Base-by-base conservation (phyloP, 768 basidiomycete species). In the Mycena polygramma region DNA sequence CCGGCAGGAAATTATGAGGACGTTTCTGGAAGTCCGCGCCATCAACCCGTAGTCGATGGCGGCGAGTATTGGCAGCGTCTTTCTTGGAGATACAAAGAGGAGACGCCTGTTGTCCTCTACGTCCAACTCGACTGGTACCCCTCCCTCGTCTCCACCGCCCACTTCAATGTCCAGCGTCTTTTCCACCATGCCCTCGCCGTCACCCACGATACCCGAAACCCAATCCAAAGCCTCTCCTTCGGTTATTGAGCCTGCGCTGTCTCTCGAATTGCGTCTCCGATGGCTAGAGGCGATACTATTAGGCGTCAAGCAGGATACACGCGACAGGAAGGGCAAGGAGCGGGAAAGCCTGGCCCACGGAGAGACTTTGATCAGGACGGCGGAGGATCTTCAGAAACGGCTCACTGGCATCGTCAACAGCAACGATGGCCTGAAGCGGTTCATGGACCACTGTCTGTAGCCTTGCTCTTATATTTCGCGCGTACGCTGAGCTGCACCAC, bases 261-360 rank as follows among this genome's bases (percentile, higher is more conserved):
- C 94, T 4, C 81, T 96, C 14, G 91, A 95, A 74, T 82, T 96
- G 24, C 87, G 94, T 1, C 77, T 95, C 43, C 84, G 92, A 65
- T 94, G 93, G 92, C 83, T 96, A 2, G 94, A 95, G 77, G 92
- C 93, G 20, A 82, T 96, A 59, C 81, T 95, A 4, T 78, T 90
- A 48, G 94, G 94, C 48, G 85, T 91, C 24, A 87, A 86, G 58
- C 86, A 85, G 55, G 84, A 87, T 49, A 63, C 77, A 63, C 60
- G 65, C 67, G 79, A 79, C 54, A 68, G 75, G 49, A 83, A 78
- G 73, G 82, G 79, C 70, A 86, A 79, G 77, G 82, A 80, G 74
- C 84, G 77, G 75, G 83, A 78, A 19, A 81, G 84, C 57, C 78
- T 87, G 62, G 87, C 85, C 74, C 84, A 80, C 2, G 87, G 87